phyloP scores from a whole-genome alignment of 2,329 filamentous ascomycete genomes.

The Sporothrix pallida region DNA sequence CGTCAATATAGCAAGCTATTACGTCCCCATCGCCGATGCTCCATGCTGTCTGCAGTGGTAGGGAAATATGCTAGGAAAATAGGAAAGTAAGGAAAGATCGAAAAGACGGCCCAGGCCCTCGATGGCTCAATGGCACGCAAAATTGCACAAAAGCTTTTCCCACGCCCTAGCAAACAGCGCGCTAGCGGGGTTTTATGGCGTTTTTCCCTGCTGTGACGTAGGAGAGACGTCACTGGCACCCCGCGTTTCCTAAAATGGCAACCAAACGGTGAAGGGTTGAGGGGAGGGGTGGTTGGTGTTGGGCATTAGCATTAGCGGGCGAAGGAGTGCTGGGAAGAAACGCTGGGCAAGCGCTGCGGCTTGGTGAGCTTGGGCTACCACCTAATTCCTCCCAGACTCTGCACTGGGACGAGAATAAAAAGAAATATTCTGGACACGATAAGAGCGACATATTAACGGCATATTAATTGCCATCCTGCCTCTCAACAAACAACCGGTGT shows the following conservation, averaged over 20 bases:
- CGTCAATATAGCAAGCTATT: too few species aligned
- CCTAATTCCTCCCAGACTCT: neutral
- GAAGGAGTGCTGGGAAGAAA: neutral
- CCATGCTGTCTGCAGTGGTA: too few species aligned
- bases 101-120: too few species aligned
- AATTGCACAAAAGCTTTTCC: neutral
- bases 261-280: neutral
- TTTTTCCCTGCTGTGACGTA: conserved; percentile 5
- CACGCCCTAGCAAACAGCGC: too few species aligned
- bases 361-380: neutral
- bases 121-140: neutral
- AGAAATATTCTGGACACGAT: neutral
- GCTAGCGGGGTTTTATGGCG: too few species aligned
- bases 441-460: neutral
- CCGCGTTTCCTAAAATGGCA: neutral
- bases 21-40: too few species aligned
- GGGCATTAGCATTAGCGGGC: neutral
- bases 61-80: too few species aligned
- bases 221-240: neutral
- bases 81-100: too few species aligned
- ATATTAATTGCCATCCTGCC: neutral
- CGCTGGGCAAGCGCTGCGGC: neutral
- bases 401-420: neutral
- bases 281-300: neutral
- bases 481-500: neutral